These are phyloP conservation scores for Helichrysum umbraculigerum DNA, from an alignment of 129 eudicot species.

Conservation along the genomic window DNA sequence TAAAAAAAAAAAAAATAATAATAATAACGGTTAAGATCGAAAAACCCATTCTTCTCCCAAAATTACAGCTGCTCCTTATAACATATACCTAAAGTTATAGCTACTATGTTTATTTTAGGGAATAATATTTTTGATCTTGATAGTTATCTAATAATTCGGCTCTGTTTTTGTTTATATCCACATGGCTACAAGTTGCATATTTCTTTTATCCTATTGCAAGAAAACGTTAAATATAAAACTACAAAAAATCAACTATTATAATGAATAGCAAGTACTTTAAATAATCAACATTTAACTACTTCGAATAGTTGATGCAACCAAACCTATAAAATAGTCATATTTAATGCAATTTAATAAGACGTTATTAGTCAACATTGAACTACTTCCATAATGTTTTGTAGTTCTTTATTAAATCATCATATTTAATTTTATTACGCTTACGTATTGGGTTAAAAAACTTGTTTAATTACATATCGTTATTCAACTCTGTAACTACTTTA, in stretches of 20 bases:
- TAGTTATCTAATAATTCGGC: background rate
- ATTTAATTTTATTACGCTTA: background rate
- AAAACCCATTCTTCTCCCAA: too few relatives aligned
- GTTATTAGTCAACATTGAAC: conserved; percentile 27
- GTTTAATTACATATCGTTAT: background rate
- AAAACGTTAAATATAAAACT: background rate
- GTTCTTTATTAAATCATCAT: conserved; percentile 11
- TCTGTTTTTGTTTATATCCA: conserved; percentile 10
- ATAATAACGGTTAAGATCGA: too few relatives aligned
- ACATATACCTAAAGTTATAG: background rate
- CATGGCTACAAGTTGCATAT: background rate
- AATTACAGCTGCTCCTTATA: too few relatives aligned
- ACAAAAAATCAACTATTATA: background rate
- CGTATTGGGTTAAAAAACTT: conserved; percentile 9
- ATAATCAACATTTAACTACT: conserved; percentile 33
- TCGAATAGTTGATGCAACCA: conserved; percentile 20
- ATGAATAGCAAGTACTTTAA: conserved; percentile 19
- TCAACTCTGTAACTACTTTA: background rate
- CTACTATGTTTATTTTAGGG: background rate
- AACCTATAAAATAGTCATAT: conserved; percentile 22
- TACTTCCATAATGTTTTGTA: conserved; percentile 15
- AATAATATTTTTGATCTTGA: background rate
- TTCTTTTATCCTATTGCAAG: background rate
- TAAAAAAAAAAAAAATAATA: too few relatives aligned
- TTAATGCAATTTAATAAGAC: conserved; percentile 18